Percentiles rank a stretch among this genome's conserved stretches.
These are phyloP conservation scores for Erythrophleum fordii DNA, from an alignment of 306 rosid species.

Conservation along the genomic window DNA sequence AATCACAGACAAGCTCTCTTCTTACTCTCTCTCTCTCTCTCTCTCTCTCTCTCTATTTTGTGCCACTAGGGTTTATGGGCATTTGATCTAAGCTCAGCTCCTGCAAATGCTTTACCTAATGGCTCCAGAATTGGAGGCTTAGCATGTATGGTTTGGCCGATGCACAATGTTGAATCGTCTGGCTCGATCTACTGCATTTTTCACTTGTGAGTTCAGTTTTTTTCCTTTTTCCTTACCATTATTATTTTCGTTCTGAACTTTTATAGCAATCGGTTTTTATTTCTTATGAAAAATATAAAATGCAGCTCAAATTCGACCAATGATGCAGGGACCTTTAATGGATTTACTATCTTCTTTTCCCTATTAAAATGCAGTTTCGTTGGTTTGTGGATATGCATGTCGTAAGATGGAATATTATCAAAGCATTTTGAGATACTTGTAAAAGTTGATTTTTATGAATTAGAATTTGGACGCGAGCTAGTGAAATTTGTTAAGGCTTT, in stretches of 20 bases:
- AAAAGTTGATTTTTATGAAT: background rate
- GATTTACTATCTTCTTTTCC: background rate
- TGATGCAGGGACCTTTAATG: constrained; percentile 10
- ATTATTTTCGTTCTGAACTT: constrained; percentile 6
- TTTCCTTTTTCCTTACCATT: constrained; percentile 21
- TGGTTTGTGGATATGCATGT: constrained; percentile 27
- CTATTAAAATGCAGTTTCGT: constrained; percentile 27
- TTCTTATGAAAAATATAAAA: background rate
- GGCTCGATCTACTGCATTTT: constrained; percentile 63
- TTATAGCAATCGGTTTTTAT: background rate
- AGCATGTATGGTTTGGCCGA: constrained; percentile 30
- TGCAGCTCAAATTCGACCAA: constrained; percentile 21
- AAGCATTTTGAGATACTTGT: constrained; percentile 22
- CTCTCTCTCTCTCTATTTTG: constrained; percentile 24
- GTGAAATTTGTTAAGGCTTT: constrained; percentile 12
- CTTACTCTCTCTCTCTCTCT: too few relatives aligned
- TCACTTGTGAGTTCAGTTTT: constrained; percentile 49
- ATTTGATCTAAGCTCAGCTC: constrained; percentile 39
- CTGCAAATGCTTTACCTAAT: constrained; percentile 28
- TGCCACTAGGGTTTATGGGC: constrained; percentile 52
- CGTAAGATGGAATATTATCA: background rate
- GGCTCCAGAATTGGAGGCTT: constrained; percentile 35
- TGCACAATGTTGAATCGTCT: constrained; percentile 51
- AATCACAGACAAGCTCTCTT: constrained; percentile 45
- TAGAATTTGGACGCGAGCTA: background rate